A percentile compares a stretch with the other conserved stretches of the same genome.
Conservation (phyloP, 345 rosid species). For the Lumnitzera racemosa region DNA sequence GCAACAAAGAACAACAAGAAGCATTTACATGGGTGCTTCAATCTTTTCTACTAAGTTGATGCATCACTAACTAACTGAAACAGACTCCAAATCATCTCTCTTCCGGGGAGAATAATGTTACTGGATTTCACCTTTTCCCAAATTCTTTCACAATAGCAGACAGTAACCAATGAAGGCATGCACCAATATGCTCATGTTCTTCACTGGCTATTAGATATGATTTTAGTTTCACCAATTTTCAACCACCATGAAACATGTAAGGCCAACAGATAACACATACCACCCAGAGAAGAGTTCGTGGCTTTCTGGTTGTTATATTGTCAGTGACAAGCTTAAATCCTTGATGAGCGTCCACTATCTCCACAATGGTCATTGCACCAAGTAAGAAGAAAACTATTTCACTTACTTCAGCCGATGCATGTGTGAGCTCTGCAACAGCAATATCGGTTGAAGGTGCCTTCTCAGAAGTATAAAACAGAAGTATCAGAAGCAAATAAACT, state of each 20-base stretch:
- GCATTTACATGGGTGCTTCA: no score
- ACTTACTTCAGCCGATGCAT: slow-evolving; percentile 92
- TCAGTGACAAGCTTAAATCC: slow-evolving; percentile 98
- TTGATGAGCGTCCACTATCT: slow-evolving; percentile 99
- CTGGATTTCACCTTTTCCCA: no score
- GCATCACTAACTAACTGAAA: no score
- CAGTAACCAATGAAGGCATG: not conserved
- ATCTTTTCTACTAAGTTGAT: no score
- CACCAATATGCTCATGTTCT: not conserved
- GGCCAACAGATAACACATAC: slow-evolving; percentile 34
- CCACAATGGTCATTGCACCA: slow-evolving; percentile 98
- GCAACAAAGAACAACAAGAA: no score
- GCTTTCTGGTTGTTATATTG: slow-evolving; percentile 90
- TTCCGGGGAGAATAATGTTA: no score
- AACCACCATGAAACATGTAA: not conserved
- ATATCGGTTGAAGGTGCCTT: slow-evolving; percentile 96
- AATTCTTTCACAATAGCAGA: not conserved
- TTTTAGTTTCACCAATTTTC: not conserved
- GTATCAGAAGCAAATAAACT: slow-evolving; percentile 1
- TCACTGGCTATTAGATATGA: no score
- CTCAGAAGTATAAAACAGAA: slow-evolving; percentile 18
- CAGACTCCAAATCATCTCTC: no score
- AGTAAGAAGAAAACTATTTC: slow-evolving; percentile 94
- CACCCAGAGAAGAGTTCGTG: slow-evolving; percentile 84
- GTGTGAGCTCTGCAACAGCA: slow-evolving; percentile 79